Percentiles rank a stretch among this genome's conserved stretches.
These are phyloP conservation scores for Aureobasidium sp. DNA, from an alignment of 2,329 filamentous ascomycete species.

Conservation along the genomic window DNA sequence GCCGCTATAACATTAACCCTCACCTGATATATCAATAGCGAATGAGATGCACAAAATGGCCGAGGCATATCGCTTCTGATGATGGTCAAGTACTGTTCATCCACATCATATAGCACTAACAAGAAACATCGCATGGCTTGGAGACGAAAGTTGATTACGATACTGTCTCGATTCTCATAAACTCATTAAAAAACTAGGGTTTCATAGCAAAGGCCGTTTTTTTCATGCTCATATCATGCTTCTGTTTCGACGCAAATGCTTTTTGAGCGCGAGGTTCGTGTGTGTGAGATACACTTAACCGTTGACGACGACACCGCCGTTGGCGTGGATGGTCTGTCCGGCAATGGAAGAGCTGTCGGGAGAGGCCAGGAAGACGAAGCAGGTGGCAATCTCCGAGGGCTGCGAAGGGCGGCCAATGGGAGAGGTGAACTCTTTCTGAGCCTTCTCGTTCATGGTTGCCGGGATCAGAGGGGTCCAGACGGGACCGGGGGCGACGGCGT, in stretches of 20 bases:
- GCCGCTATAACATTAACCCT: too few species aligned
- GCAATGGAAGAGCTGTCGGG: slow-evolving; percentile 64
- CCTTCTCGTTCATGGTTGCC: slow-evolving; percentile 59
- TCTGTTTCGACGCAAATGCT: background rate
- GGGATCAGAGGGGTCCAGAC: slow-evolving; percentile 72
- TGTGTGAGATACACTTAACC: slow-evolving; percentile 18
- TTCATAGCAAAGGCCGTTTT: background rate
- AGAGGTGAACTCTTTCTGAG: slow-evolving; percentile 61
- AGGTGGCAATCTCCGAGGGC: slow-evolving; percentile 72
- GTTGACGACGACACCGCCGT: slow-evolving; percentile 50
- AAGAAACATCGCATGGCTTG: too few species aligned
- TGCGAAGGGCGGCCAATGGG: slow-evolving; percentile 73
- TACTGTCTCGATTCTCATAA: slow-evolving; percentile 4
- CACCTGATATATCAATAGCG: too few species aligned
- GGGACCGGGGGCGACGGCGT: slow-evolving; percentile 67
- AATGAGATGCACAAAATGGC: too few species aligned
- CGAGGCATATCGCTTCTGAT: too few species aligned
- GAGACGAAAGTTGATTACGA: background rate
- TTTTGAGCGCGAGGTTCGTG: background rate
- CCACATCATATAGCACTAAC: too few species aligned
- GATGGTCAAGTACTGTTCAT: too few species aligned
- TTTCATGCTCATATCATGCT: background rate
- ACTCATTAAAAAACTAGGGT: slow-evolving; percentile 6
- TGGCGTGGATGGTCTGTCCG: slow-evolving; percentile 61
- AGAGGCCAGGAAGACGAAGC: slow-evolving; percentile 71